Percentiles rank a stretch among this genome's conserved stretches.
phyloP scores from a whole-genome alignment of 2,329 filamentous ascomycete genomes.

The Venturia carpophila region DNA sequence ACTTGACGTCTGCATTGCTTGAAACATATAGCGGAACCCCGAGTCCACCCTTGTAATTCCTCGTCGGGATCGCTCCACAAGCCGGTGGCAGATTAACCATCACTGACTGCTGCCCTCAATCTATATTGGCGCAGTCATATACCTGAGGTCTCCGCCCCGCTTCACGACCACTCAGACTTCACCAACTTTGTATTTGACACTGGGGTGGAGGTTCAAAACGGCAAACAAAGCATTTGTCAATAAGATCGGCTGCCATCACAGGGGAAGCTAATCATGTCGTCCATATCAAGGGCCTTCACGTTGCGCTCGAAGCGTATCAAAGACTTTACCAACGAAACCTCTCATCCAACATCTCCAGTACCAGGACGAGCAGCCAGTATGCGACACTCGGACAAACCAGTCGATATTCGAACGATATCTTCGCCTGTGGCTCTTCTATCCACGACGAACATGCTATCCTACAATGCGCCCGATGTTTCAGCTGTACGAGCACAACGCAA shows the following conservation, averaged over 20 bases:
- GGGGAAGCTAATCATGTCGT: constrained; percentile 24
- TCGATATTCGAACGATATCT: constrained; percentile 70
- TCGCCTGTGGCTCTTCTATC: constrained; percentile 78
- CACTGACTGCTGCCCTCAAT: background rate
- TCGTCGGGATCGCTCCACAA: background rate
- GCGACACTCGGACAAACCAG: constrained; percentile 35
- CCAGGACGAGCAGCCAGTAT: constrained; percentile 39
- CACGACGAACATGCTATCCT: constrained; percentile 92
- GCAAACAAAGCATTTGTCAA: background rate
- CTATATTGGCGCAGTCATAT: background rate
- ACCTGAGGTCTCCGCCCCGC: background rate
- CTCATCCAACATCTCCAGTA: constrained; percentile 21
- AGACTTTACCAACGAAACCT: constrained; percentile 30
- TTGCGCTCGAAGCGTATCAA: constrained; percentile 55
- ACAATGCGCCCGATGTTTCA: constrained; percentile 78
- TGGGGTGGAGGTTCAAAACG: background rate
- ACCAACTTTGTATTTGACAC: constrained; percentile 4
- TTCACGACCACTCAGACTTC: background rate
- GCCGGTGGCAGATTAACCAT: background rate
- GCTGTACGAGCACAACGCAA: constrained; percentile 21
- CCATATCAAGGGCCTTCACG: constrained; percentile 64
- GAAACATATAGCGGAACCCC: constrained; percentile 2
- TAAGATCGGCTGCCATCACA: background rate
- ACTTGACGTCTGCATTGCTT: constrained; percentile 5
- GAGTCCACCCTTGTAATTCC: background rate